These are phyloP conservation scores for Solanum megistacrolobum DNA, from an alignment of 257 asterid species.

Conservation along the genomic window DNA sequence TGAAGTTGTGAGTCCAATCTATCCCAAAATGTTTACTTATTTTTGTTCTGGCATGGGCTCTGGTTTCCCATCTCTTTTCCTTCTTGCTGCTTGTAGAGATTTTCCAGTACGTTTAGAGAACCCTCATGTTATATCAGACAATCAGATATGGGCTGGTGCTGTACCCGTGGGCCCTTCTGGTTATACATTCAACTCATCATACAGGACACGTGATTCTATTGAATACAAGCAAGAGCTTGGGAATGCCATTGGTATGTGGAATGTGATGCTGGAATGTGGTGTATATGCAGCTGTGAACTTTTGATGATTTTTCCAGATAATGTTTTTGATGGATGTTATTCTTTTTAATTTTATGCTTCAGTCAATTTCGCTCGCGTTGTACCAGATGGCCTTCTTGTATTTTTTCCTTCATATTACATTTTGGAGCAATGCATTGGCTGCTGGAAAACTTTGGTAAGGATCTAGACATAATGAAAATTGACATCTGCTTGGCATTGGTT, in stretches of 20 bases:
- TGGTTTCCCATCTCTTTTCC: slow-evolving; percentile 4
- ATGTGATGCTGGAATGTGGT: background rate
- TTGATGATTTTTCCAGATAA: background rate
- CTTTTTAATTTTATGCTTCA: slow-evolving; percentile 20
- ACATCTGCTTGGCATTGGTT: background rate
- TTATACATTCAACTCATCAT: slow-evolving; percentile 79
- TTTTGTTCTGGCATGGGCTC: background rate
- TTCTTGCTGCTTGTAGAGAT: slow-evolving; percentile 36
- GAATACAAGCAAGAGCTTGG: slow-evolving; percentile 97
- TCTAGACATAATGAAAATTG: slow-evolving; percentile 1
- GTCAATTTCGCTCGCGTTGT: slow-evolving; percentile 96
- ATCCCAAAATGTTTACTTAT: slow-evolving; percentile 1
- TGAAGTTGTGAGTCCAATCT: slow-evolving; percentile 58
- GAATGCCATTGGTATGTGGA: slow-evolving; percentile 85
- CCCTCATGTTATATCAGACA: slow-evolving; percentile 91
- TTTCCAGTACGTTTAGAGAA: slow-evolving; percentile 95
- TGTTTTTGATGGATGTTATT: slow-evolving; percentile 3
- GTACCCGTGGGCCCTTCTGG: slow-evolving; percentile 94
- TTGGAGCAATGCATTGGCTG: slow-evolving; percentile 78
- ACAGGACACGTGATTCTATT: slow-evolving; percentile 66
- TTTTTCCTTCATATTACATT: slow-evolving; percentile 88
- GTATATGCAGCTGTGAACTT: background rate
- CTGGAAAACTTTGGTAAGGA: slow-evolving; percentile 79
- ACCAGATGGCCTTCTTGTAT: slow-evolving; percentile 95
- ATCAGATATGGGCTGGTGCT: slow-evolving; percentile 94